These are phyloP conservation scores for Candida buenavistaensis DNA, from an alignment of 1,139 yeast species.

Conservation along the genomic window DNA sequence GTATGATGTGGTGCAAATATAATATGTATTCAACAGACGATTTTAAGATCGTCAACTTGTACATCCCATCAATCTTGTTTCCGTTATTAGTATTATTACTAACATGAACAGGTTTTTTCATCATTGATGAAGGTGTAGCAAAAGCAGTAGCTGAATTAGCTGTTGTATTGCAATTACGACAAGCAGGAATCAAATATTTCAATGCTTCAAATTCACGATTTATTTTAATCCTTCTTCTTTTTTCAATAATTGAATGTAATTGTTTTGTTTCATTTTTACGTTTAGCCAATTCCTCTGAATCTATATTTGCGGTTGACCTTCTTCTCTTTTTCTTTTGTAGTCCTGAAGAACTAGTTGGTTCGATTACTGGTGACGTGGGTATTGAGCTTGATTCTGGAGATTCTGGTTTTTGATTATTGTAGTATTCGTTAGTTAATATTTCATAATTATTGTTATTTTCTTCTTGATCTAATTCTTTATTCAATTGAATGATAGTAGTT, in stretches of 20 bases:
- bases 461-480: conserved; percentile 44
- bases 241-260: conserved; percentile 79
- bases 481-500: conserved; percentile 62
- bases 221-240: conserved; percentile 74
- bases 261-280: conserved; percentile 57
- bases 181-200: conserved; percentile 77
- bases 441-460: conserved; percentile 41
- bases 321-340: conserved; percentile 42
- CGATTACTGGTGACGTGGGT: conserved; percentile 11
- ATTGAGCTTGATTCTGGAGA: conserved; percentile 3
- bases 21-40: conserved; percentile 79
- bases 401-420: conserved; percentile 3
- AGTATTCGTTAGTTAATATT: conserved; percentile 41
- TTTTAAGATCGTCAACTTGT: conserved; percentile 75
- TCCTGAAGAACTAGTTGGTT: conserved; percentile 3
- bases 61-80: conserved; percentile 63
- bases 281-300: conserved; percentile 54
- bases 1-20: conserved; percentile 62
- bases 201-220: conserved; percentile 83
- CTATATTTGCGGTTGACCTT: conserved; percentile 45
- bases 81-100: conserved; percentile 23
- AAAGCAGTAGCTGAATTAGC: conserved; percentile 10
- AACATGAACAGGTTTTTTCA: conserved; percentile 6
- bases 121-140: conserved; percentile 11
- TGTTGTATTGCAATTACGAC: conserved; percentile 29